phyloP scores from a whole-genome alignment of 495 filamentous ascomycete genomes.

The Rhypophila decipiens region DNA sequence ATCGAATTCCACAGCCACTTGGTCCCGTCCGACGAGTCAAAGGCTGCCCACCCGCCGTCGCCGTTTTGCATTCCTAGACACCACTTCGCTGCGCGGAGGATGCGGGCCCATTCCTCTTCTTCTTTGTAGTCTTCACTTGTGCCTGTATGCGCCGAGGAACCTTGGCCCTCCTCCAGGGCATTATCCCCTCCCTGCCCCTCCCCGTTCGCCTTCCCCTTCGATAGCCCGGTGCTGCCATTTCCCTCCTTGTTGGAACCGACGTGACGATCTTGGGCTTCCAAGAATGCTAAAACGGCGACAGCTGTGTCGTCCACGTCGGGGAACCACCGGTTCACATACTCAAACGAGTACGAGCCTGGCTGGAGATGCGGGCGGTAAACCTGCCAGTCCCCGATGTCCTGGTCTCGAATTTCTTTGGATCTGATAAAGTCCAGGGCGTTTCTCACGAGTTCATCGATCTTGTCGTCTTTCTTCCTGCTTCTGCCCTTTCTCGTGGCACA shows the following conservation, averaged over 20 bases:
- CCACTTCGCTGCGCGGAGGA: constrained; percentile 31
- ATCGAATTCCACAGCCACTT: constrained; percentile 35
- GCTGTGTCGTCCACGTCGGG: constrained; percentile 45
- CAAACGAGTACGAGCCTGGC: constrained; percentile 31
- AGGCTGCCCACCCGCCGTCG: constrained; percentile 41
- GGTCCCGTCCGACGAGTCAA: constrained; percentile 34
- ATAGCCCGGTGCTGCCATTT: no score
- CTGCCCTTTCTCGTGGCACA: no score
- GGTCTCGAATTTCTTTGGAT: constrained; percentile 16
- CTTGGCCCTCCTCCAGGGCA: no score
- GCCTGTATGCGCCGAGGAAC: no score
- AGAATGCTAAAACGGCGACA: constrained; percentile 23
- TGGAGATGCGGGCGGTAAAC: constrained; percentile 17
- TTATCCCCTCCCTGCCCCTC: no score
- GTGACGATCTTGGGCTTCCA: constrained; percentile 13
- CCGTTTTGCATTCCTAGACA: constrained; percentile 40
- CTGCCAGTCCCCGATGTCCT: constrained; percentile 28
- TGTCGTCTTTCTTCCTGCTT: no score
- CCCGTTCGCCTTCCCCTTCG: constrained; percentile 2
- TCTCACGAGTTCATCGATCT: no score
- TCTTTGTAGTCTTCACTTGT: no score
- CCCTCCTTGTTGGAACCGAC: no score
- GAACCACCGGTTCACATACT: constrained; percentile 29
- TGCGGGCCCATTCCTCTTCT: no score
- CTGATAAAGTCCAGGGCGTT: constrained; percentile 23